Base-by-base conservation (phyloP, 345 rosid genomes). In the Sisymbrium altissimum region DNA sequence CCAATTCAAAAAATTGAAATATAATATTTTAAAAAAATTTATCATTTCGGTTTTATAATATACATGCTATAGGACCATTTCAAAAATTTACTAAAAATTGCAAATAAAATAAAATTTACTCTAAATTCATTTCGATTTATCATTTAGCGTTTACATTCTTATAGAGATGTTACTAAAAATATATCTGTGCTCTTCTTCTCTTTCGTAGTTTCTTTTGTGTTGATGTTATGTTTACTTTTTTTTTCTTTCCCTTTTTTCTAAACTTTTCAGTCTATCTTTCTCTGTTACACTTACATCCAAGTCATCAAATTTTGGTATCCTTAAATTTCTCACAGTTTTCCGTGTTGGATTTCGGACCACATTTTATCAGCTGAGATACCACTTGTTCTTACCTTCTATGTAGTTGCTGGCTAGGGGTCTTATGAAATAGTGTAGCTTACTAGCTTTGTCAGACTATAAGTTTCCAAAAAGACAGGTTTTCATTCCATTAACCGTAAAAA, bases 91-190 rank as follows among this genome's bases (percentile, higher is more conserved):
- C n/a, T n/a, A 23, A 23, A 23, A 23, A 23, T 23, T 3, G 2
- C 1, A 23, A 23, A 23, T 23, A 23, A 23, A 23, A 23, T 23
- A 23, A 23, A 23, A 23, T 23, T 23, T 23, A 23, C 3, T 23
- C 1, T 23, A 23, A 23, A 23, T 1, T 23, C 25, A 23, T 1
- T 23, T 3, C 25, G 25, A 23, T 23, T 23, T 23, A 3, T 23
- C 25, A 44, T 18, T 55, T 43, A 70, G 74, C 74, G 9, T 69
- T 69, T 70, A 7, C 21, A 33, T 7, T 45, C 27, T 33, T 70
- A 23, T 70, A 13, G 45, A 36, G n/a, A 70, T 44, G 46, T 58
- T 70, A 58, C 66, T n/a, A 9, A 56, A 68, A 32, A 36, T 32
- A 45, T 56, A 69, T 33, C 45, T 70, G 54, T 43, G 45, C 21